A percentile compares a stretch with the other conserved stretches of the same genome.
Conservation (phyloP, 768 basidiomycete species). For the Trametes gibbosa region DNA sequence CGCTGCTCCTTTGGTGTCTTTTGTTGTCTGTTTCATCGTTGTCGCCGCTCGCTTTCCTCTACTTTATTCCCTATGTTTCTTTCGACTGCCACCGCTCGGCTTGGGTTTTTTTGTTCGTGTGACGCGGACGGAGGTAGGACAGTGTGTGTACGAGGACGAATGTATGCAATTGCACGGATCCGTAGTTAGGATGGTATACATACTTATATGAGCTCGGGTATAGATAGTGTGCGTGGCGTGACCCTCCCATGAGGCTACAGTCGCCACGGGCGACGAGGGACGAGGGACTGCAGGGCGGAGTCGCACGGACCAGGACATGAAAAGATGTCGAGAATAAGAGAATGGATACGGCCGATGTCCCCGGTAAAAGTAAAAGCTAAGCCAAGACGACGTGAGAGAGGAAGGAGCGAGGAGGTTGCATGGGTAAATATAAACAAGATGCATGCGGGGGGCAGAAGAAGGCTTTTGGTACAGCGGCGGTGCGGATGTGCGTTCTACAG, state of each 20-base stretch:
- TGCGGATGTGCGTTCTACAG: conserved; percentile 21
- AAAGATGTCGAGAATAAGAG: neutral
- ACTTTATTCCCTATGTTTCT: neutral
- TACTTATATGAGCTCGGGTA: conserved; percentile 18
- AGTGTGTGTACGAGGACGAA: neutral
- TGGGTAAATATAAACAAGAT: conserved; percentile 14
- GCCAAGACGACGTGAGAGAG: no score
- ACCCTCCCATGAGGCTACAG: no score
- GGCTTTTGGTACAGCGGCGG: conserved; percentile 27
- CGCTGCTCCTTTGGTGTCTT: no score
- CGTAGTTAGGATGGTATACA: conserved; percentile 20
- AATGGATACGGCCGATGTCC: neutral
- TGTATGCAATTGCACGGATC: conserved; percentile 4
- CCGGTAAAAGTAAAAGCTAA: neutral
- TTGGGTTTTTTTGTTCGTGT: no score
- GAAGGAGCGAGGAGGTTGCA: neutral
- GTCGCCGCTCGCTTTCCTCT: no score
- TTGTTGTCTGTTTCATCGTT: no score
- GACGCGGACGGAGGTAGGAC: no score
- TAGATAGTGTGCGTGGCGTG: conserved; percentile 1
- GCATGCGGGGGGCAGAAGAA: conserved; percentile 16
- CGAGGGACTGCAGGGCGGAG: neutral
- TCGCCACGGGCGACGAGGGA: neutral
- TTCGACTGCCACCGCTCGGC: neutral
- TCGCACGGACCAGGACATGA: neutral